Conservation (phyloP, 139 green algal genomes). For the Coelastrella sp. region DNA sequence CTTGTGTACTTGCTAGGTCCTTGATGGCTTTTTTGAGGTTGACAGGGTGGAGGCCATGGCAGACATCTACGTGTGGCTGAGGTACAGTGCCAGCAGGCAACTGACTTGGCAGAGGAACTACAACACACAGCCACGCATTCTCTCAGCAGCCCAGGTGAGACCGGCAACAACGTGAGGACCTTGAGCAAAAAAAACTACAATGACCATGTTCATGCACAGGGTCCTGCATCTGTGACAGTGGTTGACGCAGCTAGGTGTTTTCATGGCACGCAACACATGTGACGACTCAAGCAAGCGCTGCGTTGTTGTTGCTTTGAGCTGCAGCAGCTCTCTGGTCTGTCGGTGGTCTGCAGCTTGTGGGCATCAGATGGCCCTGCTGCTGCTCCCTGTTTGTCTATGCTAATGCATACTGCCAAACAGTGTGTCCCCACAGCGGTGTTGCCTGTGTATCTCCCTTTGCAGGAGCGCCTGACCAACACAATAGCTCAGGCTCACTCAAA, state of each 20-base stretch:
- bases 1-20: neutral
- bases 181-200: too few species aligned
- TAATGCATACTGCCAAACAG: neutral
- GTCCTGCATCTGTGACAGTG: neutral
- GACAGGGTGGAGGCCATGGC: constrained; percentile 72
- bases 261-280: too few species aligned
- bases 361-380: too few species aligned
- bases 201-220: too few species aligned
- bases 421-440: neutral
- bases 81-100: constrained; percentile 92
- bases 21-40: constrained; percentile 66
- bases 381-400: neutral
- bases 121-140: constrained; percentile 98
- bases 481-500: constrained; percentile 75
- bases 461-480: constrained; percentile 90
- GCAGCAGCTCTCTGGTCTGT: too few species aligned
- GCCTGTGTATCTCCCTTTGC: constrained; percentile 35
- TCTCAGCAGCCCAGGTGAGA: constrained; percentile 72
- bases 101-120: constrained; percentile 99
- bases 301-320: too few species aligned
- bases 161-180: neutral
- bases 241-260: neutral
- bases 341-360: too few species aligned
- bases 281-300: too few species aligned
- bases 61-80: constrained; percentile 94